These are phyloP conservation scores for Solanum piurae DNA, from an alignment of 257 asterid genomes.

Conservation along the genomic window DNA sequence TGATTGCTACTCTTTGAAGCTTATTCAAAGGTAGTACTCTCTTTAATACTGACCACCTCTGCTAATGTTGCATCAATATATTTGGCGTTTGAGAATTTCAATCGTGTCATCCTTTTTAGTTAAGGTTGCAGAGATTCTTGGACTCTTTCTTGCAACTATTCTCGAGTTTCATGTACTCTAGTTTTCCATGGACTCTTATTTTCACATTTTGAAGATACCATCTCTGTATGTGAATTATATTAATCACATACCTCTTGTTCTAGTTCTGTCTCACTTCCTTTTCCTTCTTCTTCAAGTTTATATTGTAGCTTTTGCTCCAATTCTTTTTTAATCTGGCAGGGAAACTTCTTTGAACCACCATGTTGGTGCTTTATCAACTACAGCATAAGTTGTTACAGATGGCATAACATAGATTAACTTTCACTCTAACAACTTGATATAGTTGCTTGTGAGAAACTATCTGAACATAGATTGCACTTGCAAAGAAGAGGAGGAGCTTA, in stretches of 20 bases:
- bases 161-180: not conserved
- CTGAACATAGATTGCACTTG: too few relatives aligned
- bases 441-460: too few relatives aligned
- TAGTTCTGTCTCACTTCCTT: not conserved
- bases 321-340: not conserved
- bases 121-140: not conserved
- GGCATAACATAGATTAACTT: not conserved
- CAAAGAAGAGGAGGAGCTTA: too few relatives aligned
- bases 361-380: not conserved
- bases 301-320: not conserved
- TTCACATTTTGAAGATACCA: not conserved
- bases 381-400: not conserved
- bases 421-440: too few relatives aligned
- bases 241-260: not conserved
- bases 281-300: not conserved
- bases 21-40: not conserved
- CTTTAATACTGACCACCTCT: not conserved
- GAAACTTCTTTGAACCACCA: not conserved
- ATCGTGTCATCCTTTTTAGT: not conserved
- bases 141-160: not conserved
- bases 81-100: not conserved
- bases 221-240: not conserved
- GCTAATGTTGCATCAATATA: not conserved
- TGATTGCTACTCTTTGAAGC: not conserved
- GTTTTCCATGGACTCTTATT: not conserved